Conservation (phyloP, 2,329 filamentous ascomycete species). For the Arthrobotrys sinensis region DNA sequence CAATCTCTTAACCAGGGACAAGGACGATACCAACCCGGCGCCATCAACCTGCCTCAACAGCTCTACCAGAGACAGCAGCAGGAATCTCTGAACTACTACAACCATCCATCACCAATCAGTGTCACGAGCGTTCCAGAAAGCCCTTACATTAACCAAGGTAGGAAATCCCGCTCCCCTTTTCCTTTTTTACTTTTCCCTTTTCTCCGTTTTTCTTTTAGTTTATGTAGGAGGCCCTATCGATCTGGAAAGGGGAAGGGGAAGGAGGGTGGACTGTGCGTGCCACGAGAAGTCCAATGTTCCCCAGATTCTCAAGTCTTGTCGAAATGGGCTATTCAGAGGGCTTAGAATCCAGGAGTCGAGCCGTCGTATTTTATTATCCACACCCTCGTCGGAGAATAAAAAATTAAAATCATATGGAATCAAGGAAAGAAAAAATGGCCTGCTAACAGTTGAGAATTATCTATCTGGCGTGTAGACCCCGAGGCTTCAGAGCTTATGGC, state of each 20-base stretch:
- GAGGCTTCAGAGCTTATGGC: slow-evolving; percentile 71
- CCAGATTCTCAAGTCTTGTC: slow-evolving; percentile 31
- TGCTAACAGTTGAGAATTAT: slow-evolving; percentile 28
- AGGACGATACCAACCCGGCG: slow-evolving; percentile 51
- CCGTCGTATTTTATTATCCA: background rate
- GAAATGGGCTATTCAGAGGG: slow-evolving; percentile 3
- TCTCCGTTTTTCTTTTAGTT: background rate
- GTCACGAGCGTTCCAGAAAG: slow-evolving; percentile 58
- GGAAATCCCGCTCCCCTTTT: slow-evolving; percentile 38
- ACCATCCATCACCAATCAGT: slow-evolving; percentile 57
- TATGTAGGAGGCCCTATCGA: slow-evolving; percentile 25
- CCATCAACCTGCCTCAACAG: slow-evolving; percentile 57
- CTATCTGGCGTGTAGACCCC: slow-evolving; percentile 29
- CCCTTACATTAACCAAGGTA: slow-evolving; percentile 61
- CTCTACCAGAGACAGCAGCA: slow-evolving; percentile 58
- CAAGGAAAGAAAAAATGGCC: background rate
- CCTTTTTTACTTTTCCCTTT: background rate
- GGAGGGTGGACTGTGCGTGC: slow-evolving; percentile 33
- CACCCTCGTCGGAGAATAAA: background rate
- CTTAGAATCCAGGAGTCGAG: slow-evolving; percentile 14
- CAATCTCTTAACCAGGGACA: slow-evolving; percentile 58
- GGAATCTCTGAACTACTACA: slow-evolving; percentile 59
- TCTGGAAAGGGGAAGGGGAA: slow-evolving; percentile 33
- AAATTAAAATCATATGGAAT: background rate
- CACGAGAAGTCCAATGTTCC: slow-evolving; percentile 38